Percentiles rank a stretch among this genome's conserved stretches.
Evolutionary conservation across 495 filamentous ascomycete species (phyloP).

Genomic region (Pyrenula aspistea): DNA sequence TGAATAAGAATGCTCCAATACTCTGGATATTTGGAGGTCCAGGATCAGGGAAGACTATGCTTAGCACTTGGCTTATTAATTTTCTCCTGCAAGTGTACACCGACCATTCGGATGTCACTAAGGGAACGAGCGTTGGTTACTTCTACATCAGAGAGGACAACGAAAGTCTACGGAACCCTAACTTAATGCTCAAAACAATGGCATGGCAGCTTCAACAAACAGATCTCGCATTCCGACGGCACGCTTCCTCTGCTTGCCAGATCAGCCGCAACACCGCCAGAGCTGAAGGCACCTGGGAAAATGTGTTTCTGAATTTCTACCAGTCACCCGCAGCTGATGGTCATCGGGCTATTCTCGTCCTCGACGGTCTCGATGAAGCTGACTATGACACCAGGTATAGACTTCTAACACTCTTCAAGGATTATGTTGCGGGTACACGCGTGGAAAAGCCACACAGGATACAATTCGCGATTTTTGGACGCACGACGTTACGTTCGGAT

Average conservation of each 20-base stretch:
- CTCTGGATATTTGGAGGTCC: neutral
- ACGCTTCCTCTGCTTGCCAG: constrained; percentile 4
- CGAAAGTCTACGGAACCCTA: neutral
- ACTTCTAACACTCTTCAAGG: neutral
- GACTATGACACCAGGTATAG: neutral
- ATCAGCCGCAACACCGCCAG: constrained; percentile 4
- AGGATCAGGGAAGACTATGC: neutral
- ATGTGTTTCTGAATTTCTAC: constrained; percentile 18
- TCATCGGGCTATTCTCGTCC: constrained; percentile 1
- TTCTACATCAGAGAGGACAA: constrained; percentile 1
- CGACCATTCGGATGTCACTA: neutral
- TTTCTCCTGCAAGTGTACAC: neutral
- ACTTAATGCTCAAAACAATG: neutral
- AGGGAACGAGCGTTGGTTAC: neutral
- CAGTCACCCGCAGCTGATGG: constrained; percentile 2
- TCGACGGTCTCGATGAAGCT: constrained; percentile 1
- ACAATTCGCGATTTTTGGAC: neutral
- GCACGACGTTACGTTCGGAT: neutral
- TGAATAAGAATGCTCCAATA: neutral
- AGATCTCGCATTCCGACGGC: neutral
- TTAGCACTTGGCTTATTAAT: neutral
- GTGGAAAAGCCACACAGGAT: neutral
- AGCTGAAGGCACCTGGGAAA: constrained; percentile 17
- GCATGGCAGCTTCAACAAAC: neutral
- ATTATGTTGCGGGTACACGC: neutral